A percentile compares a stretch with the other conserved stretches of the same genome.
Evolutionary conservation across 2,329 filamentous ascomycete species (phyloP).

Genomic region (Thermochaetoides dissita): DNA sequence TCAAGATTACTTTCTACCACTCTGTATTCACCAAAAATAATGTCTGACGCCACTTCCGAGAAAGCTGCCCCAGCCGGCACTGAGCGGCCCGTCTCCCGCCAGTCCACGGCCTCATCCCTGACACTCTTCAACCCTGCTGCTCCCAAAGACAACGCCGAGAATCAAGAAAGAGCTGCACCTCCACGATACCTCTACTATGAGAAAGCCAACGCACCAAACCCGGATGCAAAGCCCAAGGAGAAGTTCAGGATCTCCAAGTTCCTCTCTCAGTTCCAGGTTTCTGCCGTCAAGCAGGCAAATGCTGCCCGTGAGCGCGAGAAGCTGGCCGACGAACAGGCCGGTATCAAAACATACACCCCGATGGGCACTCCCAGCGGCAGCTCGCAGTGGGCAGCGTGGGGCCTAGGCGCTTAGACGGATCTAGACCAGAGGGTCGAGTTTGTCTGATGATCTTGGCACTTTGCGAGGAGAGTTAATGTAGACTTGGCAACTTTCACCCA

Average conservation of each 20-base stretch:
- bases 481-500: too few relatives aligned
- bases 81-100: background rate
- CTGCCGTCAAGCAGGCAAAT: constrained; percentile 6
- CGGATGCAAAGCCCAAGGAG: constrained; percentile 8
- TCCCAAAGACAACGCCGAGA: background rate
- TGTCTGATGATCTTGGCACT: too few relatives aligned
- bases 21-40: too few relatives aligned
- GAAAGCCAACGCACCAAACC: constrained; percentile 3
- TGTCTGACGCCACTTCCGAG: too few relatives aligned
- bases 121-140: background rate
- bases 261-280: constrained; percentile 10
- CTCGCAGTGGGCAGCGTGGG: background rate
- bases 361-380: background rate
- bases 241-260: constrained; percentile 8
- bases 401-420: too few relatives aligned
- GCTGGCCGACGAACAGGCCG: constrained; percentile 7
- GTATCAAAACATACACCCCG: constrained; percentile 2
- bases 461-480: too few relatives aligned
- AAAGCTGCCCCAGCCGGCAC: too few relatives aligned
- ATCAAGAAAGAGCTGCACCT: background rate
- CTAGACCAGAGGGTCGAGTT: too few relatives aligned
- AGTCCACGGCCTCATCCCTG: background rate
- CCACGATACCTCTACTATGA: constrained; percentile 7
- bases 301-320: constrained; percentile 3
- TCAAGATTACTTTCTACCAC: too few relatives aligned